These are phyloP conservation scores for Pseudocercospora vitis DNA, from an alignment of 2,329 filamentous ascomycete species.

Conservation along the genomic window DNA sequence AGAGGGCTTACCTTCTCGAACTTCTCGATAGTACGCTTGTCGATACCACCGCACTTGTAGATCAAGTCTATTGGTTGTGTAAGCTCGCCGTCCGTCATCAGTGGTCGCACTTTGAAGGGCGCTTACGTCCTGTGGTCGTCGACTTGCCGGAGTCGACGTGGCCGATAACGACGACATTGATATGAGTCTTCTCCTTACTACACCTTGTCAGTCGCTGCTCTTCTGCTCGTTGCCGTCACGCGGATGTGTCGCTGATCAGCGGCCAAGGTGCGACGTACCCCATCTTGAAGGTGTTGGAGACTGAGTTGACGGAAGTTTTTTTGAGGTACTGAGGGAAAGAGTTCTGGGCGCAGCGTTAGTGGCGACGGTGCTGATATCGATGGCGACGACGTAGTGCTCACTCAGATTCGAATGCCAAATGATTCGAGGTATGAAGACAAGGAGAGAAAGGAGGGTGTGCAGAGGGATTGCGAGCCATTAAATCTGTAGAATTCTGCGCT, in stretches of 20 bases:
- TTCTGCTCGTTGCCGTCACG: constrained; percentile 9
- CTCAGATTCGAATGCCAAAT: constrained; percentile 30
- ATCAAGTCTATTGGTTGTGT: constrained; percentile 83
- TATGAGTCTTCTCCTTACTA: constrained; percentile 95
- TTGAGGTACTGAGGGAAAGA: constrained; percentile 19
- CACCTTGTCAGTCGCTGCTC: constrained; percentile 38
- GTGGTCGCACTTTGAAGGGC: constrained; percentile 32
- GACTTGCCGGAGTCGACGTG: constrained; percentile 99
- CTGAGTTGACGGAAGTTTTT: constrained; percentile 26
- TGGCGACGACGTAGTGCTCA: constrained; percentile 1
- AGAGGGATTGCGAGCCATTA: constrained; percentile 6
- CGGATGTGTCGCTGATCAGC: constrained; percentile 20
- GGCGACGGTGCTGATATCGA: background rate
- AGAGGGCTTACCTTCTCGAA: constrained; percentile 87
- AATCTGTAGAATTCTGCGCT: background rate
- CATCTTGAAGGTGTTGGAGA: constrained; percentile 54
- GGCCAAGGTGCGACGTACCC: constrained; percentile 58
- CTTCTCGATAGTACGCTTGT: constrained; percentile 99
- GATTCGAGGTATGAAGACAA: constrained; percentile 32
- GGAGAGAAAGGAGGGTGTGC: constrained; percentile 11
- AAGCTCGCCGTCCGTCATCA: constrained; percentile 37
- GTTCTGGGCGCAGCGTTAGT: constrained; percentile 3
- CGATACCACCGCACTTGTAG: constrained; percentile 99
- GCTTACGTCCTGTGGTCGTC: constrained; percentile 81
- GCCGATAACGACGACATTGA: constrained; percentile 96